Evolutionary conservation across 2,329 filamentous ascomycete genomes (phyloP), one percentile per base, ranked within the genome.

Genomic region (Aspergillus sp.): DNA sequence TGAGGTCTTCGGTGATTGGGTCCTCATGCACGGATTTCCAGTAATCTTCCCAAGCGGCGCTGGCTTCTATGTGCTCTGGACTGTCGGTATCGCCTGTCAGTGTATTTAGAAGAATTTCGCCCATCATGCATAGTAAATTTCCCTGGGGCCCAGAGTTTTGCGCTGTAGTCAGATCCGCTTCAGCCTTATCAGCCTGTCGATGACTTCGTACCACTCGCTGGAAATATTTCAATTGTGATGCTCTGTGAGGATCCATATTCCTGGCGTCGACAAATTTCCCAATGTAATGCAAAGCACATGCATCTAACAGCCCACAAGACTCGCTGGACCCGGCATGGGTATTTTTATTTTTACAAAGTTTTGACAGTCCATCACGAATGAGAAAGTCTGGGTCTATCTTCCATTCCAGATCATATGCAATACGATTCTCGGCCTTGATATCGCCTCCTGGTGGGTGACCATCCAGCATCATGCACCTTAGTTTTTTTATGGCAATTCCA

Each of bases 391-490:
- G 51, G 46, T 65, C 61, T 2, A 51, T 32, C 9, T 52, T 53
- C 63, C 63, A 65, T 20, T 61, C 50, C 11, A 65, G 44, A 0
- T 44, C 48, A 41, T 65, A 59, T 4, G 56, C 58, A 14, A 58
- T 24, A 22, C 33, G 26, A 7, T 36, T 4, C 50, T 9, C 5
- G 35, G 14, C 6, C 13, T 38, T 38, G 14, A 8, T 17, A 14
- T 3, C 9, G 4, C 16, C 35, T 13, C 13, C 16, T 13, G 35
- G 13, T n/a, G 4, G 8, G 3, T 30, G 6, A n/a, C 6, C 16
- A 38, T 17, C 16, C 16, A 38, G 14, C 16, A 7, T 38, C 9
- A 35, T 55, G 46, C 57, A 61, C 43, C 48, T 52, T 7, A 64
- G 44, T 1, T 57, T 57, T 6, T 30, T 42, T 2, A 64, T 54